A percentile compares a stretch with the other conserved stretches of the same genome.
These are phyloP conservation scores for Yamadazyma triangularis DNA, from an alignment of 1,139 yeast genomes.

Conservation along the genomic window DNA sequence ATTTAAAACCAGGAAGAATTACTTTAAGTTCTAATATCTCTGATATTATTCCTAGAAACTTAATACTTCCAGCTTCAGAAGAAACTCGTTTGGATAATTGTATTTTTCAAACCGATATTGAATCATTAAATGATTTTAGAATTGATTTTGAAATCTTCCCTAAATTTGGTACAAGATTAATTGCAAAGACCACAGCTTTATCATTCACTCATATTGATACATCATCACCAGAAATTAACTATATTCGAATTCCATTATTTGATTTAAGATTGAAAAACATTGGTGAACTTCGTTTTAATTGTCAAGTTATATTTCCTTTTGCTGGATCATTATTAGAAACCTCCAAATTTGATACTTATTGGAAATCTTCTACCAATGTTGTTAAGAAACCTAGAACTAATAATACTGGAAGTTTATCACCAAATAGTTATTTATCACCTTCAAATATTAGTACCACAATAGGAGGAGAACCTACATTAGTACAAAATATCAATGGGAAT, in stretches of 20 bases:
- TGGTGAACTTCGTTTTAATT: slow-evolving; percentile 75
- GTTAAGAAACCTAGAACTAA: slow-evolving; percentile 29
- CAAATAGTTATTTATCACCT: slow-evolving; percentile 21
- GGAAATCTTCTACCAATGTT: slow-evolving; percentile 76
- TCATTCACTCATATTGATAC: slow-evolving; percentile 46
- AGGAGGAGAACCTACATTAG: slow-evolving; percentile 4
- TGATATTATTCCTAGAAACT: slow-evolving; percentile 82
- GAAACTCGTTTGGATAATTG: slow-evolving; percentile 54
- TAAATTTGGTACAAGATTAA: slow-evolving; percentile 85
- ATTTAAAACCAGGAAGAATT: slow-evolving; percentile 51
- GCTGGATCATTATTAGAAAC: slow-evolving; percentile 82
- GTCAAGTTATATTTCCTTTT: slow-evolving; percentile 87
- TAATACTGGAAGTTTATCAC: slow-evolving; percentile 35
- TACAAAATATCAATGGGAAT: slow-evolving; percentile 7
- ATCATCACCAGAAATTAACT: slow-evolving; percentile 43
- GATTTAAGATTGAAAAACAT: slow-evolving; percentile 79
- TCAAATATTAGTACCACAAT: slow-evolving; percentile 12
- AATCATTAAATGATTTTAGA: slow-evolving; percentile 59
- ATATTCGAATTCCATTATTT: slow-evolving; percentile 67
- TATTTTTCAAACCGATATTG: slow-evolving; percentile 81
- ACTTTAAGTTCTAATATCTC: slow-evolving; percentile 68
- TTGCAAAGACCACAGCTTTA: slow-evolving; percentile 84
- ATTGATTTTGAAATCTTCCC: slow-evolving; percentile 92
- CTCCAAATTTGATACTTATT: slow-evolving; percentile 90
- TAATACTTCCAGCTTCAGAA: slow-evolving; percentile 74